phyloP scores from a whole-genome alignment of 2,329 filamentous ascomycete species.

The Gaeumannomyces tritici region DNA sequence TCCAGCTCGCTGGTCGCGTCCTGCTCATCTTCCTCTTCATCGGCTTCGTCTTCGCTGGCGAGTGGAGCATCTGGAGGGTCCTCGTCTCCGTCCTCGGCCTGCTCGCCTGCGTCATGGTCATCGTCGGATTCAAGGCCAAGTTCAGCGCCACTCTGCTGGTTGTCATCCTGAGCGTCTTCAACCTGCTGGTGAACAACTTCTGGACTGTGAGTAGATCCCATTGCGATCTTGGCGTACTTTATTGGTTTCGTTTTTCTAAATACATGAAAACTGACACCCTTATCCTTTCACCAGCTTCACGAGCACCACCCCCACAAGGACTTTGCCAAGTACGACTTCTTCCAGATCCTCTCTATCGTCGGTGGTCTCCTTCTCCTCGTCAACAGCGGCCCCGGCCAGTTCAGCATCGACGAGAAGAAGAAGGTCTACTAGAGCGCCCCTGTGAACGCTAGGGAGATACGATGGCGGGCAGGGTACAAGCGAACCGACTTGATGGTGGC shows the following conservation, averaged over 20 bases:
- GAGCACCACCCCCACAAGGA: slow-evolving; percentile 98
- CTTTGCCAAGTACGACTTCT: slow-evolving; percentile 99
- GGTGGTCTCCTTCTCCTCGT: slow-evolving; percentile 92
- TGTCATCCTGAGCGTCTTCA: slow-evolving; percentile 92
- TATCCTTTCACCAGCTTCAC: slow-evolving; percentile 57
- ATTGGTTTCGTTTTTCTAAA: slow-evolving; percentile 6
- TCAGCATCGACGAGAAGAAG: slow-evolving; percentile 99
- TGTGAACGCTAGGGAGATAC: background rate
- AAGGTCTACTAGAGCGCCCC: slow-evolving; percentile 72
- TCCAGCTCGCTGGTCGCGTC: slow-evolving; percentile 92
- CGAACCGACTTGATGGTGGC: background rate
- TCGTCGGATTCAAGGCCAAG: slow-evolving; percentile 99
- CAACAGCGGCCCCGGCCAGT: slow-evolving; percentile 96
- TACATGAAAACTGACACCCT: background rate
- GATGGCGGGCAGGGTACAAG: background rate
- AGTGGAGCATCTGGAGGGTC: slow-evolving; percentile 85
- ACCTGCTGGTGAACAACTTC: slow-evolving; percentile 97
- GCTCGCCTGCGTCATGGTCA: slow-evolving; percentile 93
- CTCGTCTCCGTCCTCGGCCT: slow-evolving; percentile 77
- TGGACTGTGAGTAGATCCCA: slow-evolving; percentile 72
- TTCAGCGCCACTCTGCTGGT: slow-evolving; percentile 94
- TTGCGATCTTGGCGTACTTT: slow-evolving; percentile 5
- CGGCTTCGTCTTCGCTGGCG: slow-evolving; percentile 89
- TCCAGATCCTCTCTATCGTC: slow-evolving; percentile 98
- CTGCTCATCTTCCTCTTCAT: slow-evolving; percentile 96